Base-by-base conservation (phyloP, 2,329 filamentous ascomycete species). In the Penicillium sp. region DNA sequence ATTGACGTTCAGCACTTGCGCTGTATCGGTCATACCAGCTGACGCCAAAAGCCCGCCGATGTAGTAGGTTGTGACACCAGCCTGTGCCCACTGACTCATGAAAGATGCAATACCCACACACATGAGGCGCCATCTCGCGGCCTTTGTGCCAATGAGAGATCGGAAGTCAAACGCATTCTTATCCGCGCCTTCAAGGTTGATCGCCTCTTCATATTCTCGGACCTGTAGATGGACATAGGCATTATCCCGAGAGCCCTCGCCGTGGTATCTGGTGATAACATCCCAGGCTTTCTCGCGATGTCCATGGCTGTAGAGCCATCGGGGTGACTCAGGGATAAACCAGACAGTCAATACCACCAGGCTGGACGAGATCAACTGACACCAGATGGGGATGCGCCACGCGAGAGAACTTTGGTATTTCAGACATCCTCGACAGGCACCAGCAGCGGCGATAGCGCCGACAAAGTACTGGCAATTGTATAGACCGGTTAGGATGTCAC, bases 401-500 rank as follows among this genome's bases (percentile, higher is more conserved):
- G 79, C 75, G 34, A 60, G 60, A 31, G 71, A 71, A 9, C 73
- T 69, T 5, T 68, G 55, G n/a, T 57, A 52, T 28, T 52, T 49
- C 13, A 63, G 48, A 15, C 57, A 57, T 68, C 78, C 80, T 48
- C 79, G 77, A 3, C 77, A 72, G 3, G 75, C 72, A 65, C 78
- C 78, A 9, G 72, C 72, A 2, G 79, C 77, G 6, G 80, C 69
- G 42, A 82, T 81, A 2, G 64, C 61, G n/a, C 67, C 81, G 13
- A 72, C 65, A 53, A 71, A 73, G 70, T 72, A 75, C 54, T 72
- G 72, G 4, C 69, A 71, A 56, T 77, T 78, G 62, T 73, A 80
- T 55, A 83, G 74, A 37, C 79, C 82, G 0, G 80, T 82, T 56
- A 82, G 71, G 21, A 80, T 71, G 35, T 80, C 81, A 53, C 82